phyloP scores from a whole-genome alignment of 2,329 filamentous ascomycete genomes.

The Corynespora cassiicola region DNA sequence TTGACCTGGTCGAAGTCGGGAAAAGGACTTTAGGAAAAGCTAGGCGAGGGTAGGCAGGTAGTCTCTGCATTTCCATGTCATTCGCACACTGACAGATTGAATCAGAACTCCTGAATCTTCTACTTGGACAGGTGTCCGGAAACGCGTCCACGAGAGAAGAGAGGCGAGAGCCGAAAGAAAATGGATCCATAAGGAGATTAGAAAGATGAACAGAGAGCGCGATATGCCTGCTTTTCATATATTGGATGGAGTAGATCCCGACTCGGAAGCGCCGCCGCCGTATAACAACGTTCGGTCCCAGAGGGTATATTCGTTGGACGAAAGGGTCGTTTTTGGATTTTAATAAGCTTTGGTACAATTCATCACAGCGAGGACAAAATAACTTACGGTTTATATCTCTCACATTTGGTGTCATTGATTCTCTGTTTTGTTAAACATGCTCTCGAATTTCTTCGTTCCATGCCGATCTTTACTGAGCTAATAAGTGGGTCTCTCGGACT shows the following conservation, averaged over 20 bases:
- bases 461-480: too few relatives aligned
- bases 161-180: conserved; percentile 13
- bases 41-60: conserved; percentile 6
- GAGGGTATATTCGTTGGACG: conserved; percentile 7
- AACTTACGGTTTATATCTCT: too few relatives aligned
- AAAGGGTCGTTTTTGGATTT: too few relatives aligned
- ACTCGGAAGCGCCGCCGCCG: conserved; percentile 11
- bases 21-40: conserved; percentile 21
- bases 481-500: too few relatives aligned
- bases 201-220: conserved; percentile 7
- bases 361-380: too few relatives aligned
- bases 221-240: conserved; percentile 17
- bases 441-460: too few relatives aligned
- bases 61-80: neutral
- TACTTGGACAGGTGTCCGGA: conserved; percentile 1
- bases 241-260: conserved; percentile 14
- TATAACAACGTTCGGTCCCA: conserved; percentile 16
- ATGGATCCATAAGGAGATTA: conserved; percentile 14
- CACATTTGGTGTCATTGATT: too few relatives aligned
- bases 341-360: too few relatives aligned
- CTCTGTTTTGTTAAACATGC: too few relatives aligned
- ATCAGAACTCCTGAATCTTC: too few relatives aligned
- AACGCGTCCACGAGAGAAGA: conserved; percentile 5
- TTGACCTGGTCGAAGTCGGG: conserved; percentile 24
- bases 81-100: neutral